Evolutionary conservation across 306 rosid species (phyloP).

Genomic region (Nissolia schottii): DNA sequence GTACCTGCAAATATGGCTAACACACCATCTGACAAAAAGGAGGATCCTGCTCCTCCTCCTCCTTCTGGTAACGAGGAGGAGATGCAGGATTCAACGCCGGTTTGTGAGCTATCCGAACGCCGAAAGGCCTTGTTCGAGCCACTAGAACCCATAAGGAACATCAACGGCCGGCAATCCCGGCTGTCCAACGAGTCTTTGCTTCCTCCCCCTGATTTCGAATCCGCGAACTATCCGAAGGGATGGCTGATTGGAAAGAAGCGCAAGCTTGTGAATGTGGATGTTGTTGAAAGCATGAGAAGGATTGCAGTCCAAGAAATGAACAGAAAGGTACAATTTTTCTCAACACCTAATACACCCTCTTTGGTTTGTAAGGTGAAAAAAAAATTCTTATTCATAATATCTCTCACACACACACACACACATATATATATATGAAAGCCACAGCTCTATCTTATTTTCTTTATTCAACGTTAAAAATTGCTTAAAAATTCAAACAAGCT

Average conservation of each 20-base stretch:
- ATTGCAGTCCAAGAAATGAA: slow-evolving; percentile 97
- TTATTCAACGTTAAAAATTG: no score
- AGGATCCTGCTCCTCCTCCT: slow-evolving; percentile 28
- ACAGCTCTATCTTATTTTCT: no score
- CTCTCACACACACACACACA: no score
- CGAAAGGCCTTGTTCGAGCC: slow-evolving; percentile 85
- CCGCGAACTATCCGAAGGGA: slow-evolving; percentile 74
- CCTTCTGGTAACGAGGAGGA: slow-evolving; percentile 46
- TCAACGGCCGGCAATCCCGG: slow-evolving; percentile 54
- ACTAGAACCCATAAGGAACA: slow-evolving; percentile 54
- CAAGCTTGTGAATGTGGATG: slow-evolving; percentile 92
- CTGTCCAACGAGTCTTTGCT: slow-evolving; percentile 78
- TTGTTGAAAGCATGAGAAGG: slow-evolving; percentile 92
- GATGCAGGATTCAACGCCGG: slow-evolving; percentile 32
- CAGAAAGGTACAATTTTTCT: slow-evolving; percentile 61
- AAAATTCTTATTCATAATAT: no score
- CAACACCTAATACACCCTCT: not conserved
- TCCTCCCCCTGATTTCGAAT: slow-evolving; percentile 91
- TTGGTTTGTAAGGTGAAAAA: no score
- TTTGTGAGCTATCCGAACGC: slow-evolving; percentile 50
- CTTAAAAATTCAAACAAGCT: no score
- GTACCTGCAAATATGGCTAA: slow-evolving; percentile 49
- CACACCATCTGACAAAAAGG: slow-evolving; percentile 46
- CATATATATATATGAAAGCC: no score
- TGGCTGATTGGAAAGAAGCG: slow-evolving; percentile 94